Percentiles rank a stretch among this genome's conserved stretches.
These are phyloP conservation scores for Bruguiera sexangula DNA, from an alignment of 345 rosid genomes.

Conservation along the genomic window DNA sequence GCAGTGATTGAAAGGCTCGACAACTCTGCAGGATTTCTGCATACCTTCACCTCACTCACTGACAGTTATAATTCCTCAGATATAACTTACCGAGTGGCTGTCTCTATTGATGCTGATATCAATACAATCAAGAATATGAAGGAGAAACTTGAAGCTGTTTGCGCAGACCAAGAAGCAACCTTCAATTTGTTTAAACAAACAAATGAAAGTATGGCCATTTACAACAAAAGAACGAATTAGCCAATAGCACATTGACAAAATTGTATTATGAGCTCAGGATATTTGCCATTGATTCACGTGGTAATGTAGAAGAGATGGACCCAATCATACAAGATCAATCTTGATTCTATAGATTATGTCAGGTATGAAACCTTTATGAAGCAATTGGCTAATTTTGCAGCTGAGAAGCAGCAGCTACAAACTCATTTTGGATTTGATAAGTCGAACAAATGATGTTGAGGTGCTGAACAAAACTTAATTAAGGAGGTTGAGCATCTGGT, in stretches of 20 bases:
- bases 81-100: conserved; percentile 33
- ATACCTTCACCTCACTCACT: conserved; percentile 18
- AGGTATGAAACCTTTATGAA: conserved; percentile 25
- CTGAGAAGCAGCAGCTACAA: conserved; percentile 59
- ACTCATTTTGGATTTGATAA: conserved; percentile 53
- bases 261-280: conserved; percentile 48
- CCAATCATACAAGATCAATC: conserved; percentile 27
- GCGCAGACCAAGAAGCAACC: conserved; percentile 42
- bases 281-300: conserved; percentile 40
- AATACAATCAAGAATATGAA: conserved; percentile 38
- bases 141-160: conserved; percentile 45
- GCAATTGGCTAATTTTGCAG: conserved; percentile 31
- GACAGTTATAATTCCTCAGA: conserved; percentile 37
- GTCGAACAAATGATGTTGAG: conserved; percentile 47
- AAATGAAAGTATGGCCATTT: conserved; percentile 28
- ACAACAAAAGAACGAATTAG: conserved; percentile 18
- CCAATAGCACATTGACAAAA: conserved; percentile 25
- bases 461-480: conserved; percentile 50
- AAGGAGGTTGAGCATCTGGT: conserved; percentile 53
- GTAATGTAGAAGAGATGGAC: conserved; percentile 30
- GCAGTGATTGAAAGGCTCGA: conserved; percentile 63
- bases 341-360: conserved; percentile 44
- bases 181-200: conserved; percentile 35
- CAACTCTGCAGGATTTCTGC: conserved; percentile 30
- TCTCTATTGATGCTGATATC: conserved; percentile 54